A percentile compares a stretch with the other conserved stretches of the same genome.
Conservation (phyloP, 2,329 filamentous ascomycete genomes). For the Pyricularia sp. region DNA sequence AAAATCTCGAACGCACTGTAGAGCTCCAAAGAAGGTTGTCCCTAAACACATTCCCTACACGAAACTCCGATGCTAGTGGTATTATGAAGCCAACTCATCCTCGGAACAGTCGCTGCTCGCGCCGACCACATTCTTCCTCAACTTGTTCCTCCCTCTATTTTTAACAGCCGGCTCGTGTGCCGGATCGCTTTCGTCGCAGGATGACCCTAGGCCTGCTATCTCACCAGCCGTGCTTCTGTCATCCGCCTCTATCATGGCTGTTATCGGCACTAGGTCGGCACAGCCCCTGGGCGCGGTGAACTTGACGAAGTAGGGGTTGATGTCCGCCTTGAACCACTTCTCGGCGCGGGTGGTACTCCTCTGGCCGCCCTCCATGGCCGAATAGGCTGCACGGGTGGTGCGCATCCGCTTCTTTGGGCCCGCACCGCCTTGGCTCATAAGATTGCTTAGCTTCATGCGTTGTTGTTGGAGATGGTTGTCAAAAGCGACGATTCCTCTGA, state of each 20-base stretch:
- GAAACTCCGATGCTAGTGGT: not conserved
- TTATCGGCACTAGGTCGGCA: slow-evolving; percentile 6
- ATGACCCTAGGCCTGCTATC: not conserved
- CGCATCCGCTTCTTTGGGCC: slow-evolving; percentile 42
- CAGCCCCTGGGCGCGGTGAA: slow-evolving; percentile 36
- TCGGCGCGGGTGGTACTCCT: slow-evolving; percentile 55
- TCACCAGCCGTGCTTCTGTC: not conserved
- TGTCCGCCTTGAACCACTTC: slow-evolving; percentile 52
- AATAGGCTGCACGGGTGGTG: slow-evolving; percentile 60
- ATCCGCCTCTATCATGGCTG: not conserved
- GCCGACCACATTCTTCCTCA: not conserved
- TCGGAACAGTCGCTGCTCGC: slow-evolving; percentile 3
- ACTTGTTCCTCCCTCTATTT: not conserved
- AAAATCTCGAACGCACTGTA: not conserved
- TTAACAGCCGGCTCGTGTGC: not conserved
- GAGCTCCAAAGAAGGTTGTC: not conserved
- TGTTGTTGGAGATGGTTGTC: slow-evolving; percentile 64
- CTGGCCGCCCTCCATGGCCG: slow-evolving; percentile 59
- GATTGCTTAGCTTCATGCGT: slow-evolving; percentile 43
- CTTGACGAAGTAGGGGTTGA: slow-evolving; percentile 48
- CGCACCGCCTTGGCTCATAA: slow-evolving; percentile 34
- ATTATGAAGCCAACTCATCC: slow-evolving; percentile 6
- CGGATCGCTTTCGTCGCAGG: not conserved
- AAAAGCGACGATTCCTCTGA: slow-evolving; percentile 74
- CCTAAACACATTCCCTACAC: not conserved